phyloP scores from a whole-genome alignment of 345 rosid genomes.

The Aquilaria sinensis region DNA sequence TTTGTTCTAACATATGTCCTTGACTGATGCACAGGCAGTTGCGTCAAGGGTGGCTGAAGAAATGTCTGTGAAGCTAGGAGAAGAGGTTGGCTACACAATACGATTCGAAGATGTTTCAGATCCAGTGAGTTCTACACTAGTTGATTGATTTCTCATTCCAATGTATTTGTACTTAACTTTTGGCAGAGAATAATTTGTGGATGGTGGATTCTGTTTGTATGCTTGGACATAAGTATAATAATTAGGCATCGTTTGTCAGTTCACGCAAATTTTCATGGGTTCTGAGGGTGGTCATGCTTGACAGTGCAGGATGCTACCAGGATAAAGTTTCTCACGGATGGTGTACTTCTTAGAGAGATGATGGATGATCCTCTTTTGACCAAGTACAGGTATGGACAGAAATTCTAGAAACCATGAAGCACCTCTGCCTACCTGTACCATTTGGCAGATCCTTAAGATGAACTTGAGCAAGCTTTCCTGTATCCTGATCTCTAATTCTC shows the following conservation, averaged over 20 bases:
- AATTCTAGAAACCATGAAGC: background rate
- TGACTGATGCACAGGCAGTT: conserved; percentile 54
- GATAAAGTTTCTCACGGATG: conserved; percentile 93
- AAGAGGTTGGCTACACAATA: conserved; percentile 92
- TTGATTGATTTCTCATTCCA: conserved; percentile 6
- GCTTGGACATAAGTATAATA: background rate
- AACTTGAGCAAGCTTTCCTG: too few species aligned
- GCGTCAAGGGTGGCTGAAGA: conserved; percentile 96
- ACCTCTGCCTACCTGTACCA: too few species aligned
- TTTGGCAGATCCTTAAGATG: too few species aligned
- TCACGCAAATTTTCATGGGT: background rate
- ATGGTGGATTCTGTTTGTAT: conserved; percentile 4
- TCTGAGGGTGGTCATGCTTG: conserved; percentile 20
- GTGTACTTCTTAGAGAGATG: conserved; percentile 91
- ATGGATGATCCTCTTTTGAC: conserved; percentile 99
- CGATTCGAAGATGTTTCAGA: conserved; percentile 85
- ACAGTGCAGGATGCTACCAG: conserved; percentile 60
- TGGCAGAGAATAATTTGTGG: background rate
- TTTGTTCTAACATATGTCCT: background rate
- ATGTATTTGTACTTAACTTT: conserved; percentile 5
- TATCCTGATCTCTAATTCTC: too few species aligned
- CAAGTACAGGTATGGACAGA: conserved; percentile 67
- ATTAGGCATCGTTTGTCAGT: background rate
- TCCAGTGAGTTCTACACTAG: conserved; percentile 40
- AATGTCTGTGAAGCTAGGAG: conserved; percentile 91